Evolutionary conservation across 805 yeast species (phyloP).

Genomic region (Brettanomyces nanus): DNA sequence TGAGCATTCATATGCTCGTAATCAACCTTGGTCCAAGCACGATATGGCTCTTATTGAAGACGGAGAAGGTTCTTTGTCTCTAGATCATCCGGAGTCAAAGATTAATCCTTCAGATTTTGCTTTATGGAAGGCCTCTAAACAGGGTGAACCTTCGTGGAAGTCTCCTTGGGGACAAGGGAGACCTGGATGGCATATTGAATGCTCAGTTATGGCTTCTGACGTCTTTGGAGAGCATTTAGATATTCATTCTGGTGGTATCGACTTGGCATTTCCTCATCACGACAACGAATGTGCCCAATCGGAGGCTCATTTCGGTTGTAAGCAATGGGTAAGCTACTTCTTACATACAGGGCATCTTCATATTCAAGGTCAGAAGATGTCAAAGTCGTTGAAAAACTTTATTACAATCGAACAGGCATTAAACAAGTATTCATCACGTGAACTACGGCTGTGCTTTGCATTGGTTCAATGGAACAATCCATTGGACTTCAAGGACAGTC

Average conservation of each 20-base stretch:
- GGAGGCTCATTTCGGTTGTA: constrained; percentile 82
- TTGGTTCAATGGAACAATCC: constrained; percentile 89
- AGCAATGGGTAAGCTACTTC: constrained; percentile 96
- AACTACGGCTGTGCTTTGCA: constrained; percentile 85
- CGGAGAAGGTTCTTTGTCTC: constrained; percentile 81
- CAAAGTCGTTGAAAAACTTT: constrained; percentile 89
- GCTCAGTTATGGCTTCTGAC: constrained; percentile 97
- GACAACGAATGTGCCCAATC: constrained; percentile 97
- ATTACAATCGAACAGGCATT: constrained; percentile 92
- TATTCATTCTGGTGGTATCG: constrained; percentile 95
- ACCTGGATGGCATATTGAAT: constrained; percentile 99
- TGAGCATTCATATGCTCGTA: constrained; percentile 82
- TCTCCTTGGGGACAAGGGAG: constrained; percentile 97
- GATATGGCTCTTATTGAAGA: constrained; percentile 78
- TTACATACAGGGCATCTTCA: constrained; percentile 96
- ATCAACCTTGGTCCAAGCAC: constrained; percentile 98
- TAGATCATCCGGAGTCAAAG: constrained; percentile 42
- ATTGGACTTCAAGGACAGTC: constrained; percentile 80
- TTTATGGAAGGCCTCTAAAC: constrained; percentile 91
- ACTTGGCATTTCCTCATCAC: constrained; percentile 97
- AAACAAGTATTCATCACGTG: constrained; percentile 61
- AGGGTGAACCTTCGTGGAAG: constrained; percentile 95
- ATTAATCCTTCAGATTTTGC: constrained; percentile 83
- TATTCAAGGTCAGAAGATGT: constrained; percentile 98
- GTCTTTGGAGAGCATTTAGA: constrained; percentile 78